Evolutionary conservation across 768 basidiomycete genomes (phyloP).

Genomic region (Melanogaster broomeanus): DNA sequence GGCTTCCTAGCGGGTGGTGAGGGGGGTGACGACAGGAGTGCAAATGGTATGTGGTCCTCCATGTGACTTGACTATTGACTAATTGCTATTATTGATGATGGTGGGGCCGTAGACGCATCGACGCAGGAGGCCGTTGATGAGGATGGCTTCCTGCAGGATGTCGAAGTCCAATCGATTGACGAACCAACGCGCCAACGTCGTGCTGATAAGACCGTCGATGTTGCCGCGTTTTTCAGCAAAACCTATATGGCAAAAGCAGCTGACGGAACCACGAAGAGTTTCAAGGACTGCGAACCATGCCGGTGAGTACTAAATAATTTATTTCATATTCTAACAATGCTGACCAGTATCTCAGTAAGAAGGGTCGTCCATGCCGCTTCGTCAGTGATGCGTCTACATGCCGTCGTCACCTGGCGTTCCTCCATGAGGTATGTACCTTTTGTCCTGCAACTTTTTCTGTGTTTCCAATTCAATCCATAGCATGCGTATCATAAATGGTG

Average conservation of each 20-base stretch:
- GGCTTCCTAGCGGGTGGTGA: too few species aligned
- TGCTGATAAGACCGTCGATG: not conserved
- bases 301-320: not conserved
- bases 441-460: not conserved
- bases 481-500: conserved; percentile 30
- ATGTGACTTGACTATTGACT: too few species aligned
- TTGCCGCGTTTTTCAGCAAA: not conserved
- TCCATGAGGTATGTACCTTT: not conserved
- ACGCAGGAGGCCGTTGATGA: not conserved
- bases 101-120: too few species aligned
- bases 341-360: not conserved
- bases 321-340: not conserved
- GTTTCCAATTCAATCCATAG: conserved; percentile 4
- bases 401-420: not conserved
- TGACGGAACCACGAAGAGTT: not conserved
- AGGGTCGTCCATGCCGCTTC: not conserved
- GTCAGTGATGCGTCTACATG: conserved; percentile 1
- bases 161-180: conserved; percentile 7
- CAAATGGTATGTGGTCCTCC: too few species aligned
- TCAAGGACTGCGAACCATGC: conserved; percentile 1
- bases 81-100: too few species aligned
- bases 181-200: not conserved
- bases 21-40: too few species aligned
- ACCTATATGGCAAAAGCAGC: not conserved
- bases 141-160: conserved; percentile 13